Percentiles rank a stretch among this genome's conserved stretches.
phyloP scores from a whole-genome alignment of 257 asterid species.

The Jasminum sambac region DNA sequence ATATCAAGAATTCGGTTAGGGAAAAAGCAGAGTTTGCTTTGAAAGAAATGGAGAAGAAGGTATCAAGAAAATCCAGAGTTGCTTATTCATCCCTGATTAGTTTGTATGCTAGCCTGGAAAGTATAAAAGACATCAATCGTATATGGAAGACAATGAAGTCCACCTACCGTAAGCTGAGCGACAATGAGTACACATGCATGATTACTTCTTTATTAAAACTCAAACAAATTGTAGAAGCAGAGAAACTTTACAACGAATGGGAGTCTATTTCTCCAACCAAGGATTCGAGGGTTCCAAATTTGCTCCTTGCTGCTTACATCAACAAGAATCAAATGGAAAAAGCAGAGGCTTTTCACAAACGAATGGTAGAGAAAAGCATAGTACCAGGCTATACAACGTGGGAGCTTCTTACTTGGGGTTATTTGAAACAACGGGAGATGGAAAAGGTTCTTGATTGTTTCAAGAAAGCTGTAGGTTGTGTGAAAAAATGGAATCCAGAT shows the following conservation, averaged over 20 bases:
- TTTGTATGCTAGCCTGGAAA: slow-evolving; percentile 58
- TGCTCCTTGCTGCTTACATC: slow-evolving; percentile 79
- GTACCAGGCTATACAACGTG: slow-evolving; percentile 74
- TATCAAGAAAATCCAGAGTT: slow-evolving; percentile 53
- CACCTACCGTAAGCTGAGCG: slow-evolving; percentile 59
- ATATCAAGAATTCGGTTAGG: slow-evolving; percentile 60
- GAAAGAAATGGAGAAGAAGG: slow-evolving; percentile 82
- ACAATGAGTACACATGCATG: slow-evolving; percentile 75
- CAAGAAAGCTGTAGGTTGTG: slow-evolving; percentile 57
- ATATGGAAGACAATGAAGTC: slow-evolving; percentile 84
- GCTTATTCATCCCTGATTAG: slow-evolving; percentile 82
- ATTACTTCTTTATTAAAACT: slow-evolving; percentile 73
- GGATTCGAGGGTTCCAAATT: slow-evolving; percentile 76
- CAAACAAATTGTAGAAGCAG: slow-evolving; percentile 59
- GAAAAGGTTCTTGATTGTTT: slow-evolving; percentile 59
- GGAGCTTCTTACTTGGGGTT: slow-evolving; percentile 87
- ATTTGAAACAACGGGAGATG: slow-evolving; percentile 53
- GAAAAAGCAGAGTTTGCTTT: slow-evolving; percentile 69
- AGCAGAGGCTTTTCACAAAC: slow-evolving; percentile 59
- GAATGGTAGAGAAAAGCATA: slow-evolving; percentile 57
- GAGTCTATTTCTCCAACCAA: slow-evolving; percentile 72
- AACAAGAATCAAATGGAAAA: slow-evolving; percentile 55
- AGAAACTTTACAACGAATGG: slow-evolving; percentile 78
- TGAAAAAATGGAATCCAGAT: slow-evolving; percentile 77
- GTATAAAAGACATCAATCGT: slow-evolving; percentile 53